Base-by-base conservation (phyloP, 208 protist genomes). In the Angomonas deanei region DNA sequence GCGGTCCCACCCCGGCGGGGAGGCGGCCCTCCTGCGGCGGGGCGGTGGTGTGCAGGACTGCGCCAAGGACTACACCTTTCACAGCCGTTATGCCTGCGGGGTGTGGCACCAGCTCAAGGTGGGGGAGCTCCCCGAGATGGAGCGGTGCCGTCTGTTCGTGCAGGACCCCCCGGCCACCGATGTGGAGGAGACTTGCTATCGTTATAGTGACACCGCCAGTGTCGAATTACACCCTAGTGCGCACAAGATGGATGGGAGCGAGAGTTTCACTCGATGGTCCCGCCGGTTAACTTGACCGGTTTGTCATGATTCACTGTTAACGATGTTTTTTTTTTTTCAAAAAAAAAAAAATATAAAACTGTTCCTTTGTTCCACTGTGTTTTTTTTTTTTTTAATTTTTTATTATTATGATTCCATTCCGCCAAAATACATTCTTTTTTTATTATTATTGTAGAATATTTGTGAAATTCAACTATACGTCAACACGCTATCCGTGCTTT, bases 21-120 rank as follows among this genome's bases (percentile, higher is more conserved):
- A 80, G 27, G 64, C 70, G 33, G 82, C 83, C 4, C 70, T 94
- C 6, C 68, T 91, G 13, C 80, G 75, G 11, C 80, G 84, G 24
- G 79, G 76, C 53, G 84, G 84, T 48, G 86, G 86, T 3, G 63
- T 76, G 17, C 75, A 74, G 17, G 76, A 90, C 54, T 93, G 83
- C 60, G 69, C 74, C 17, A 58, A 71, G 19, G 86, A 93, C 59
- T 82, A 75, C 57, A 54, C 74, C 23, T 87, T 88, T 64, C 86
- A 93, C 62, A 91, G 80, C 61, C 64, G 70, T 31, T 75, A 84
- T 49, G 73, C 81, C 10, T 74, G 81, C 3, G 55, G 60, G 10
- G 60, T 77, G 47, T 93, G 86, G 80, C 70, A 68, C 3, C 47
- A 49, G 5, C 68, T 66, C 21, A 88, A 93, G 71, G 60, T 93